Evolutionary conservation across 2,329 filamentous ascomycete species (phyloP).

Genomic region (Fusarium haematococcum): DNA sequence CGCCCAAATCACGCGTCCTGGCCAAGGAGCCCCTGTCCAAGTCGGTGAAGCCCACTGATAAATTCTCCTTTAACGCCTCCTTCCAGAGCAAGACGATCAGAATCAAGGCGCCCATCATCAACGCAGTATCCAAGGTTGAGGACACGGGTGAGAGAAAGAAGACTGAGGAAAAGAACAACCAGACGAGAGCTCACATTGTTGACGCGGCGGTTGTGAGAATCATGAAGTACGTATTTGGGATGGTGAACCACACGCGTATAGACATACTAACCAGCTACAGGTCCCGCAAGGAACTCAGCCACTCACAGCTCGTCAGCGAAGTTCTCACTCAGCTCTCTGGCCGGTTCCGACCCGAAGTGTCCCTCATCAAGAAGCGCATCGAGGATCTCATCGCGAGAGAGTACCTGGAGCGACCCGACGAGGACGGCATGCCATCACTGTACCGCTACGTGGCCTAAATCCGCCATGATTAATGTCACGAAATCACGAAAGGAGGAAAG

Average conservation of each 20-base stretch:
- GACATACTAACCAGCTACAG: constrained; percentile 54
- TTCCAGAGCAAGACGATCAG: constrained; percentile 87
- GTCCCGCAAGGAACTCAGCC: constrained; percentile 78
- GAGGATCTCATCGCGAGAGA: constrained; percentile 82
- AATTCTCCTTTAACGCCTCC: constrained; percentile 83
- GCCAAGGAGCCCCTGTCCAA: constrained; percentile 85
- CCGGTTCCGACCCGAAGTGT: constrained; percentile 81
- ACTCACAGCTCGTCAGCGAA: constrained; percentile 77
- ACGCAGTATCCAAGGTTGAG: constrained; percentile 85
- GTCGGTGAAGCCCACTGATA: constrained; percentile 79
- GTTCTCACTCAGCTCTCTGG: constrained; percentile 75
- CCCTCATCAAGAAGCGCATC: constrained; percentile 84
- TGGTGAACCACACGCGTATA: neutral
- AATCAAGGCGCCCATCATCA: constrained; percentile 90
- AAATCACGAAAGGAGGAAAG: constrained; percentile 40
- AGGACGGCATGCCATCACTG: constrained; percentile 71
- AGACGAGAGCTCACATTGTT: constrained; percentile 76
- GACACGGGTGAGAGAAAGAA: constrained; percentile 74
- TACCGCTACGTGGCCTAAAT: constrained; percentile 78
- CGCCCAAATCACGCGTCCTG: constrained; percentile 84
- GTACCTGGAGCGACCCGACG: constrained; percentile 78
- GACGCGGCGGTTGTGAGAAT: constrained; percentile 84
- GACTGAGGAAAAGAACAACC: constrained; percentile 81
- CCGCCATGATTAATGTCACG: constrained; percentile 23
- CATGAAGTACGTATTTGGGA: constrained; percentile 77